Base-by-base conservation (phyloP, 2,329 filamentous ascomycete species). In the Claviceps pazoutovae region DNA sequence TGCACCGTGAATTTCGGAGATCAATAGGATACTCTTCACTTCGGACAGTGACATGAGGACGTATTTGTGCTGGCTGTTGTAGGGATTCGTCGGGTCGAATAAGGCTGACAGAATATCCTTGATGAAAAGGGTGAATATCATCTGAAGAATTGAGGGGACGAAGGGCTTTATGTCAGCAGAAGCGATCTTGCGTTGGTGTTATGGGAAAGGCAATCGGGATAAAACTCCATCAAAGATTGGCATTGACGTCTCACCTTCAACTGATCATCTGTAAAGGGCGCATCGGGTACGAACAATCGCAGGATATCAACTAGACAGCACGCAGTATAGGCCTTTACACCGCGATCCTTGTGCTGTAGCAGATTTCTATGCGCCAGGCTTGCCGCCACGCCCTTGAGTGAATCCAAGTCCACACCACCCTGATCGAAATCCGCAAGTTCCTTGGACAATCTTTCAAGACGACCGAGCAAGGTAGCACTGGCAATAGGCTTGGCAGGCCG, bases 231-330 rank as follows among this genome's bases (percentile, higher is more conserved):
- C 13, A 21, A 9, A 42, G n/a, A 42, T 73, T 8, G 8, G 7
- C 14, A 36, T 17, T 26, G 16, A 7, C 14, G 9, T n/a, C 42
- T 57, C 68, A 91, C 89, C 83, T 94, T 95, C 56, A 97, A 76
- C 71, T 97, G 90, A 54, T 86, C 82, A 42, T 80, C 82, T 23
- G 88, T 94, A 68, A 95, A 97, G 17, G 93, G 93, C 64, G 93
- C 93, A 74, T 97, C 84, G 0, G 93, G 93, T 30, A 93, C 93
- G 69, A 88, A 95, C 53, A 98, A 77, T 60, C 87, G 84, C 64
- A 98, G 79, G 59, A 98, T 86, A 66, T 98, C 93, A 51, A 96
- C 89, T 55, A 97, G 75, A 66, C 90, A 97, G 62, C 87, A 87
- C 44, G 89, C 83, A 36, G 87, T 80, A 73, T 86, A 95, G 26